Conservation (phyloP, 2,329 filamentous ascomycete genomes). For the Trichoderma sp. region DNA sequence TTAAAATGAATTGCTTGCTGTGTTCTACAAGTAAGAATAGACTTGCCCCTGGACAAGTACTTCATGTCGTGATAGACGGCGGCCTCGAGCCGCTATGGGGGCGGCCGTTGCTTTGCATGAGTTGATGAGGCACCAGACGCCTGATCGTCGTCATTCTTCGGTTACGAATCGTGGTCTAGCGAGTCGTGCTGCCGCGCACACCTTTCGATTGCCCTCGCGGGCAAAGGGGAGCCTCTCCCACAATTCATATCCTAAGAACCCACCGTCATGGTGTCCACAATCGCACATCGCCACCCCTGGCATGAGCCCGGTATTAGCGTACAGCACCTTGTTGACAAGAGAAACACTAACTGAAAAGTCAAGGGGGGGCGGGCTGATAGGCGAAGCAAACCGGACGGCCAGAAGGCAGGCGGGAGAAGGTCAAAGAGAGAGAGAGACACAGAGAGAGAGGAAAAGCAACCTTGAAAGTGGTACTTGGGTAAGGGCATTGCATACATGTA, state of each 20-base stretch:
- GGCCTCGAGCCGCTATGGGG: neutral
- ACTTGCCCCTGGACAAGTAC: too few relatives aligned
- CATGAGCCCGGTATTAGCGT: slow-evolving; percentile 8
- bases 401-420: neutral
- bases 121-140: slow-evolving; percentile 2
- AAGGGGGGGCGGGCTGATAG: neutral
- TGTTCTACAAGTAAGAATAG: too few relatives aligned
- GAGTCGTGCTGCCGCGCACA: slow-evolving; percentile 18
- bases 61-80: too few relatives aligned
- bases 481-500: neutral
- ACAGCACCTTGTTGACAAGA: neutral
- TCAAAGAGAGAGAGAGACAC: neutral
- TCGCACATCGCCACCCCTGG: slow-evolving; percentile 4
- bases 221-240: slow-evolving; percentile 1
- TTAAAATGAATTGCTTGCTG: too few relatives aligned
- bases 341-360: neutral
- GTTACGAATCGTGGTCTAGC: neutral
- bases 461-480: too few relatives aligned
- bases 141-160: slow-evolving; percentile 4
- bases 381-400: neutral
- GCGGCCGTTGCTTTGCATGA: slow-evolving; percentile 5
- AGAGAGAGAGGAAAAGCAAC: too few relatives aligned
- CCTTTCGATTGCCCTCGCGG: neutral
- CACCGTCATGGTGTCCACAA: slow-evolving; percentile 15
- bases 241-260: slow-evolving; percentile 10